Evolutionary conservation across 2,329 filamentous ascomycete genomes (phyloP).

Genomic region (Orbilia brochopaga): DNA sequence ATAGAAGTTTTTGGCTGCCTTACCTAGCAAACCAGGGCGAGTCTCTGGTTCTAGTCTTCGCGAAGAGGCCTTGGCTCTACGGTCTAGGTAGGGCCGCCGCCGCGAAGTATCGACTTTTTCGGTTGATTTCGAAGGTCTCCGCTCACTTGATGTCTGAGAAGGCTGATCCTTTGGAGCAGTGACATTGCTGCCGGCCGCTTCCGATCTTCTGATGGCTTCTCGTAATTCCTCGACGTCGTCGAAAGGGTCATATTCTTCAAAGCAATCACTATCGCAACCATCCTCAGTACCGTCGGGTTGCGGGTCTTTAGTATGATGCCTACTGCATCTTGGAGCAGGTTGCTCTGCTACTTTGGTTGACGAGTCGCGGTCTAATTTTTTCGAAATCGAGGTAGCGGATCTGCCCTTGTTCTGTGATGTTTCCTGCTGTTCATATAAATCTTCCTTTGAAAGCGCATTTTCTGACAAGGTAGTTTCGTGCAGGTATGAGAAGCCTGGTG

Average conservation of each 20-base stretch:
- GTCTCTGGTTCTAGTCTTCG: constrained; percentile 6
- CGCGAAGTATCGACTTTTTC: constrained; percentile 13
- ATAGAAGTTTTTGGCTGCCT: not conserved
- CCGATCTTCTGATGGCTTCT: constrained; percentile 9
- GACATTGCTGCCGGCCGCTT: constrained; percentile 1
- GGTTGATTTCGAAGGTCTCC: constrained; percentile 15
- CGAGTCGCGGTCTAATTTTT: not conserved
- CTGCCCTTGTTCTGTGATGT: constrained; percentile 5
- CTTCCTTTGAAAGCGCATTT: constrained; percentile 19
- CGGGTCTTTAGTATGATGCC: not conserved
- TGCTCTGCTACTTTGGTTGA: not conserved
- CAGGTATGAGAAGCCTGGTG: constrained; percentile 15
- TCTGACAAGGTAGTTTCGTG: constrained; percentile 24
- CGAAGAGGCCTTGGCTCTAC: constrained; percentile 16
- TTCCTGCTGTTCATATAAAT: constrained; percentile 13
- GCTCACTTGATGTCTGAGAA: not conserved
- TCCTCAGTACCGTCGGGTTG: not conserved
- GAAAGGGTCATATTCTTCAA: constrained; percentile 53
- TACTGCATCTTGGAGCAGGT: constrained; percentile 4
- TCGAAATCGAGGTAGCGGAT: constrained; percentile 1
- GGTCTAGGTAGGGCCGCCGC: constrained; percentile 29
- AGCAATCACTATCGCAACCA: constrained; percentile 47
- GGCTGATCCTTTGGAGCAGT: not conserved
- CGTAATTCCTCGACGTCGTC: constrained; percentile 44
- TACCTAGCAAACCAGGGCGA: constrained; percentile 14